A percentile compares a stretch with the other conserved stretches of the same genome.
These are phyloP conservation scores for Suillus clintonianus DNA, from an alignment of 768 basidiomycete genomes.

Conservation along the genomic window DNA sequence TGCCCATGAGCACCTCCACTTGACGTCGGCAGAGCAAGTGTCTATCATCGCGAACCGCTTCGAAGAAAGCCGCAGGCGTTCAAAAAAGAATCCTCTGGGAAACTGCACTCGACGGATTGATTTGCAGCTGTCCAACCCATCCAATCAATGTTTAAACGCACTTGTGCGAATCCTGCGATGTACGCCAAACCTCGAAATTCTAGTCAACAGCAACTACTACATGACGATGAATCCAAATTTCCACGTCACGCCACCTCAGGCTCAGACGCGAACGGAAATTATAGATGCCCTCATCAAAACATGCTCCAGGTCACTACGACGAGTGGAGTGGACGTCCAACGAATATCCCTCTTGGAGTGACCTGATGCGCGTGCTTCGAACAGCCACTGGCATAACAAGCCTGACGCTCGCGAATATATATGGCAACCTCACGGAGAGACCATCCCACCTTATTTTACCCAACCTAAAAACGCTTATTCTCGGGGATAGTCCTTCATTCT, in stretches of 20 bases:
- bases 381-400: constrained; percentile 36
- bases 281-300: constrained; percentile 34
- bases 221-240: constrained; percentile 20
- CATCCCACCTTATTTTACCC: constrained; percentile 31
- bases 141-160: constrained; percentile 14
- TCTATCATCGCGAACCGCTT: constrained; percentile 34
- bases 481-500: constrained; percentile 35
- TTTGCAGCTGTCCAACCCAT: constrained; percentile 37
- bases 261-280: constrained; percentile 34
- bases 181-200: constrained; percentile 47
- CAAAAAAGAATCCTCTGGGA: constrained; percentile 34
- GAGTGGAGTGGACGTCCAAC: constrained; percentile 47
- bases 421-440: constrained; percentile 27
- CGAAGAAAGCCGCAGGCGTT: constrained; percentile 25
- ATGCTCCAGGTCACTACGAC: constrained; percentile 37
- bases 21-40: constrained; percentile 39
- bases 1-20: constrained; percentile 41
- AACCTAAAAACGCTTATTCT: constrained; percentile 44
- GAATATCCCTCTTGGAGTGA: constrained; percentile 45
- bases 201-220: constrained; percentile 40
- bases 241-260: constrained; percentile 21
- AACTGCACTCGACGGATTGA: constrained; percentile 45
- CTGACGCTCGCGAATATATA: constrained; percentile 44
- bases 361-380: constrained; percentile 37
- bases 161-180: constrained; percentile 40